Evolutionary conservation across 208 protist genomes (phyloP).

Genomic region (Trypanosoma platydactyli): DNA sequence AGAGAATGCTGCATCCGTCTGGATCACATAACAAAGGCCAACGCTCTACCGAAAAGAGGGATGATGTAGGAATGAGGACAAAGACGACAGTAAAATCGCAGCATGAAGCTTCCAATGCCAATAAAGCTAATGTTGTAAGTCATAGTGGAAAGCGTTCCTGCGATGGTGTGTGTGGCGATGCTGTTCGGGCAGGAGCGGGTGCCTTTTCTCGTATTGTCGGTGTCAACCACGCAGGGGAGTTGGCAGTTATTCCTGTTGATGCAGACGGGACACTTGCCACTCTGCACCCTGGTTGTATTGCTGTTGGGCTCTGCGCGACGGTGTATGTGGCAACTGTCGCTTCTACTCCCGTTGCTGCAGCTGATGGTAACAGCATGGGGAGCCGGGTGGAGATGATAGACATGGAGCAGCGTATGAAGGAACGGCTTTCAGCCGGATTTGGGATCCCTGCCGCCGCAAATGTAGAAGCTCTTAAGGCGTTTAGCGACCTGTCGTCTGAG

Average conservation of each 20-base stretch:
- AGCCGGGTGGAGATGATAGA: constrained; percentile 13
- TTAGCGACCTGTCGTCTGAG: constrained; percentile 7
- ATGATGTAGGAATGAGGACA: constrained; percentile 1
- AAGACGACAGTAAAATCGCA: constrained; percentile 1
- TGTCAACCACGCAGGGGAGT: constrained; percentile 64
- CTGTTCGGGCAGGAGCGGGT: constrained; percentile 39
- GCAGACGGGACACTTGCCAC: constrained; percentile 47
- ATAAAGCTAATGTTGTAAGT: background rate
- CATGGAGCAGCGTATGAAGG: constrained; percentile 67
- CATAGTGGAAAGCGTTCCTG: background rate
- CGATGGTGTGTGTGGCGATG: background rate
- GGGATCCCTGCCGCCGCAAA: constrained; percentile 57
- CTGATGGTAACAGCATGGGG: background rate
- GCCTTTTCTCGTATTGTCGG: constrained; percentile 59
- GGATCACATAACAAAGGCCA: background rate
- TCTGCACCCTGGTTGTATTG: constrained; percentile 58
- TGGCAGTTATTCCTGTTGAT: constrained; percentile 58
- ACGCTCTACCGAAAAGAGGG: background rate
- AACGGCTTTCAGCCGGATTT: constrained; percentile 65
- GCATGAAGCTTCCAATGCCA: background rate
- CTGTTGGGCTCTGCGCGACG: constrained; percentile 59
- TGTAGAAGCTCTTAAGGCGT: constrained; percentile 36
- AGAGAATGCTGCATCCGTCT: constrained; percentile 6
- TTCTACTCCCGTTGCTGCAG: constrained; percentile 13
- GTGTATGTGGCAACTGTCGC: constrained; percentile 52